phyloP scores from a whole-genome alignment of 371 early-diverging fungal genomes.

The Apophysomyces trapeziformis region DNA sequence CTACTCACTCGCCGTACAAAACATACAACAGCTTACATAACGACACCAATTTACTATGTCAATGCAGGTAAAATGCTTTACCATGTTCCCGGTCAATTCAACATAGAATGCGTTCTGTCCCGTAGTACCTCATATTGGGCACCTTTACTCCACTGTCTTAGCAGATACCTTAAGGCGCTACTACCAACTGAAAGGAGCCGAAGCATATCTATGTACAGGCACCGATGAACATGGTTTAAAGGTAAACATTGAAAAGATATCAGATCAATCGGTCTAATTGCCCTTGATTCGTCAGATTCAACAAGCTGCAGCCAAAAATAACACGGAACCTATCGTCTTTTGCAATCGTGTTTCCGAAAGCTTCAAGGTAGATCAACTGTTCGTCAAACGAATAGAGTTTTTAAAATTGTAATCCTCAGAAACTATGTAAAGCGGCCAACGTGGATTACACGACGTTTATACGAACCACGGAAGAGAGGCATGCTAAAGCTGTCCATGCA shows the following conservation, averaged over 20 bases:
- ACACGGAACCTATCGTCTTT: slow-evolving; percentile 66
- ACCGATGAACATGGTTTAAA: slow-evolving; percentile 98
- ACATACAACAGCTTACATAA: slow-evolving; percentile 61
- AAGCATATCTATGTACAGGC: slow-evolving; percentile 76
- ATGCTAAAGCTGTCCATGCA: slow-evolving; percentile 68
- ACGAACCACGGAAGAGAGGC: slow-evolving; percentile 85
- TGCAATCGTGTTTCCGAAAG: slow-evolving; percentile 80
- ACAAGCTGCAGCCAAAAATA: slow-evolving; percentile 79
- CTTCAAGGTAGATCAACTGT: slow-evolving; percentile 63
- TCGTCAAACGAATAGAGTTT: neutral
- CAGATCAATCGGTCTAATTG: neutral
- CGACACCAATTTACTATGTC: slow-evolving; percentile 96
- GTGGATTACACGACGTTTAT: slow-evolving; percentile 84
- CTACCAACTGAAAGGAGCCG: slow-evolving; percentile 68
- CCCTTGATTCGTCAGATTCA: slow-evolving; percentile 69
- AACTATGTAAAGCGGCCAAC: slow-evolving; percentile 71
- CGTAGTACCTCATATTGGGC: slow-evolving; percentile 93
- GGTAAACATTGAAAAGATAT: slow-evolving; percentile 40
- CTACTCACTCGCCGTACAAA: slow-evolving; percentile 3
- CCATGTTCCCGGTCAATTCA: neutral
- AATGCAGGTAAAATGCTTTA: slow-evolving; percentile 74
- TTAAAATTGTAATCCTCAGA: slow-evolving; percentile 30
- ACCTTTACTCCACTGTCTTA: slow-evolving; percentile 87
- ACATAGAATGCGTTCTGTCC: neutral
- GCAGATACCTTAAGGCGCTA: slow-evolving; percentile 84